These are phyloP conservation scores for Pestalotiopsis sp. DNA, from an alignment of 2,329 filamentous ascomycete genomes.

Conservation along the genomic window DNA sequence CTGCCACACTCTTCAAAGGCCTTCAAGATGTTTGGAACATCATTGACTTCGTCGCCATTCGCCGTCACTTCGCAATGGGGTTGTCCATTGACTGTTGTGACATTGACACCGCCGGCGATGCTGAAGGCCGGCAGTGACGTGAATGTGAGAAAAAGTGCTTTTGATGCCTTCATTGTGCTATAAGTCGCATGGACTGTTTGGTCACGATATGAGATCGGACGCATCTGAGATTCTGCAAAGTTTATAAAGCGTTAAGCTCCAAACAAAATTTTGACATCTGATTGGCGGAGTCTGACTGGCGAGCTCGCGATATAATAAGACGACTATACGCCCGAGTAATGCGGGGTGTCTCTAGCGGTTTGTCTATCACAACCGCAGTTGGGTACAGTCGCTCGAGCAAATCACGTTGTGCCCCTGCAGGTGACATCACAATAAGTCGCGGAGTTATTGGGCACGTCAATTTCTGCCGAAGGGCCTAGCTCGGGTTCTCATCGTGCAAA, in stretches of 20 bases:
- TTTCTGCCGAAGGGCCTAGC: neutral
- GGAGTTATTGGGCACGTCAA: neutral
- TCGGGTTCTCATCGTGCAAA: no score
- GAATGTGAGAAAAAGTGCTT: neutral
- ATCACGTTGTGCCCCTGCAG: neutral
- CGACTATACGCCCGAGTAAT: neutral
- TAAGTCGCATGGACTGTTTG: neutral
- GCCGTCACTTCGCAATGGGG: slow-evolving; percentile 22
- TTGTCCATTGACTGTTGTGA: neutral
- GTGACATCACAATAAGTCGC: neutral
- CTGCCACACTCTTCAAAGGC: slow-evolving; percentile 26
- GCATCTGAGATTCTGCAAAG: neutral
- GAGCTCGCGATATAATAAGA: neutral
- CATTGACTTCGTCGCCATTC: slow-evolving; percentile 19
- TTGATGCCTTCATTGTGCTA: neutral
- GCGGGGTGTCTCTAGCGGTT: neutral
- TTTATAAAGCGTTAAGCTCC: neutral
- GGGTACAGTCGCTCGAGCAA: neutral
- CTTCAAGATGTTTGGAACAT: slow-evolving; percentile 26
- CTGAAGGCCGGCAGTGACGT: neutral
- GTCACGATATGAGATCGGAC: neutral
- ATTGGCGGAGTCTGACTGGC: neutral
- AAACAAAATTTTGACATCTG: neutral
- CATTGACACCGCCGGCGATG: neutral
- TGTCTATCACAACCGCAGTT: neutral